Conservation (phyloP, 2,329 filamentous ascomycete species). For the Calonectria pauciramosa region DNA sequence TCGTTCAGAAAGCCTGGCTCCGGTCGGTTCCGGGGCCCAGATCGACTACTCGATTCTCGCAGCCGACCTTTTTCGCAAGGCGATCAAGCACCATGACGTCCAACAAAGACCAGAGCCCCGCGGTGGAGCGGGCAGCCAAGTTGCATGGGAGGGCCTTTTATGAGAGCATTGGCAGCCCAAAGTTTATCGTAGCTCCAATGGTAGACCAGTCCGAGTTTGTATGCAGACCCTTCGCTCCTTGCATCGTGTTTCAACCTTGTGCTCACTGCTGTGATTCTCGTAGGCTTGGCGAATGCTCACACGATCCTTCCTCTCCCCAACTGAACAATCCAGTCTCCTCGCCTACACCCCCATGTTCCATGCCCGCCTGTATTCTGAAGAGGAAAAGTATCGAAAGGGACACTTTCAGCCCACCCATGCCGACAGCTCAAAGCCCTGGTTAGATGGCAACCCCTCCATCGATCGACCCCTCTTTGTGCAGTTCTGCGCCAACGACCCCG, state of each 20-base stretch:
- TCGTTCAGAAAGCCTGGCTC: slow-evolving; percentile 36
- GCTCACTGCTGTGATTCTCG: neutral
- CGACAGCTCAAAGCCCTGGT: slow-evolving; percentile 62
- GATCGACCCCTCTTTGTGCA: slow-evolving; percentile 96
- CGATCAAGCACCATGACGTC: slow-evolving; percentile 50
- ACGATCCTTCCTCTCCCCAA: slow-evolving; percentile 86
- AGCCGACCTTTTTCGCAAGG: slow-evolving; percentile 23
- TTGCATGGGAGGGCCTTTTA: slow-evolving; percentile 92
- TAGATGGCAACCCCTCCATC: slow-evolving; percentile 88
- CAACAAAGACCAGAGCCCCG: slow-evolving; percentile 34
- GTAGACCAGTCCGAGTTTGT: slow-evolving; percentile 99
- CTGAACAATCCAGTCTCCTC: slow-evolving; percentile 76
- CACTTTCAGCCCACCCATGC: slow-evolving; percentile 81
- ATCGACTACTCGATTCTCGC: slow-evolving; percentile 7
- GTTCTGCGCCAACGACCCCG: slow-evolving; percentile 91
- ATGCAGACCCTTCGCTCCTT: slow-evolving; percentile 52
- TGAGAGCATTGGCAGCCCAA: slow-evolving; percentile 92
- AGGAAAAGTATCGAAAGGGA: slow-evolving; percentile 79
- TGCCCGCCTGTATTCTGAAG: slow-evolving; percentile 87
- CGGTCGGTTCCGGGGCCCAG: slow-evolving; percentile 41
- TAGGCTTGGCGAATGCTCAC: slow-evolving; percentile 97
- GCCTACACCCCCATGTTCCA: slow-evolving; percentile 98
- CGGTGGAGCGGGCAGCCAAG: slow-evolving; percentile 61
- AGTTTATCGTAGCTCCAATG: slow-evolving; percentile 94
- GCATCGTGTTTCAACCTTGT: neutral